These are phyloP conservation scores for Phytophthora macrochlamydospora DNA, from an alignment of 352 stramenopile genomes.

Conservation along the genomic window DNA sequence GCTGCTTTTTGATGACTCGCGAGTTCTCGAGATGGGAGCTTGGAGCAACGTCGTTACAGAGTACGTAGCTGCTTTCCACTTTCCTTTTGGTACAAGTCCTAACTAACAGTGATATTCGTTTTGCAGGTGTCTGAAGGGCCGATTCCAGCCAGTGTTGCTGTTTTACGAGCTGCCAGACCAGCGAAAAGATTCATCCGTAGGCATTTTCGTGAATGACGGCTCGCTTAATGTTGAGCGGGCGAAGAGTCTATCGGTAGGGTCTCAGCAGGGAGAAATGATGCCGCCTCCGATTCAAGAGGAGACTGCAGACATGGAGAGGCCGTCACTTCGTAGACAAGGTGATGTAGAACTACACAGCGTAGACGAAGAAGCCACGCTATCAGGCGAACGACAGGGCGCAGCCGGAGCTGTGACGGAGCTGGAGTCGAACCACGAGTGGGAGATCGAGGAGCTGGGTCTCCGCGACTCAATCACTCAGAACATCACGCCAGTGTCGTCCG, in stretches of 20 bases:
- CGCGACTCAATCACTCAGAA: slow-evolving; percentile 66
- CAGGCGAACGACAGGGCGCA: slow-evolving; percentile 11
- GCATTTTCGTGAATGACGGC: slow-evolving; percentile 48
- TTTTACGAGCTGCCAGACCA: slow-evolving; percentile 87
- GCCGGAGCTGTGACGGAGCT: slow-evolving; percentile 44
- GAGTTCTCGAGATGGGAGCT: slow-evolving; percentile 73
- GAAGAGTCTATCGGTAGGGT: slow-evolving; percentile 71
- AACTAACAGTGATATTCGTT: neutral
- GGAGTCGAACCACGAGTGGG: slow-evolving; percentile 55
- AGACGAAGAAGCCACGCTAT: slow-evolving; percentile 35
- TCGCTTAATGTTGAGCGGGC: slow-evolving; percentile 33
- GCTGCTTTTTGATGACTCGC: slow-evolving; percentile 87
- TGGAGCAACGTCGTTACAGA: slow-evolving; percentile 80
- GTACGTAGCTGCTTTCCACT: slow-evolving; percentile 18
- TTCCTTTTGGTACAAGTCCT: neutral
- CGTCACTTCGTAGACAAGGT: slow-evolving; percentile 37
- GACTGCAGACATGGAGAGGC: slow-evolving; percentile 41
- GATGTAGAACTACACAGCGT: slow-evolving; percentile 38
- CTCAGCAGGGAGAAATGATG: slow-evolving; percentile 52
- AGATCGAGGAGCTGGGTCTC: slow-evolving; percentile 55
- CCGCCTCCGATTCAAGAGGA: slow-evolving; percentile 65
- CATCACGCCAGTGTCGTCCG: slow-evolving; percentile 74
- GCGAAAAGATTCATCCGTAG: slow-evolving; percentile 84
- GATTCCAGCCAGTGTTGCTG: slow-evolving; percentile 84
- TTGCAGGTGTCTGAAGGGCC: slow-evolving; percentile 65